Conservation (phyloP, 1,284 basidiomycete species). For the Blastosporella zonata region DNA sequence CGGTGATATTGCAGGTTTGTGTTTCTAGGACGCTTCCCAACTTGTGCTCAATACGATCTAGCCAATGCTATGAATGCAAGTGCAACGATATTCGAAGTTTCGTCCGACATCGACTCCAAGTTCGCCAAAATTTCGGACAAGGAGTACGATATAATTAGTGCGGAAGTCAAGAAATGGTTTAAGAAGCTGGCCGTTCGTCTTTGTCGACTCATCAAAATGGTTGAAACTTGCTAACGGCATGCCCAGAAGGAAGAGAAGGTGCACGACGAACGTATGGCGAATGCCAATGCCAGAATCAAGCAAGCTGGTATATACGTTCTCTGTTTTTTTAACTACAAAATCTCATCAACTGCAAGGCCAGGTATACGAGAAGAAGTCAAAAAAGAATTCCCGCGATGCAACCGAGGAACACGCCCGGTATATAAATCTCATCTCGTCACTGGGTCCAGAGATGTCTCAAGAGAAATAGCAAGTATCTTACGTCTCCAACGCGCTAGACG, state of each 20-base stretch:
- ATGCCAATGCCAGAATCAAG: slow-evolving; percentile 70
- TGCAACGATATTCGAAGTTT: slow-evolving; percentile 62
- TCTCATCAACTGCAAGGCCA: slow-evolving; percentile 43
- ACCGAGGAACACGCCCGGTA: slow-evolving; percentile 74
- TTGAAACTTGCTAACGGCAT: not conserved
- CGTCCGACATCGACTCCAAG: slow-evolving; percentile 68
- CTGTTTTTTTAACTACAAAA: not conserved
- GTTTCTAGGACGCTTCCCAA: not conserved
- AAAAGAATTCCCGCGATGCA: slow-evolving; percentile 66
- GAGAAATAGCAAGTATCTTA: slow-evolving; percentile 63
- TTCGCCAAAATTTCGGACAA: slow-evolving; percentile 72
- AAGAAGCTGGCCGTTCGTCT: slow-evolving; percentile 68
- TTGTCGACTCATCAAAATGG: not conserved
- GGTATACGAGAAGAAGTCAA: slow-evolving; percentile 73
- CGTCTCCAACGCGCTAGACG: slow-evolving; percentile 4
- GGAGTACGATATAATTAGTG: slow-evolving; percentile 62
- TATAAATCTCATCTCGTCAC: slow-evolving; percentile 64
- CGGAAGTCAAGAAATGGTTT: slow-evolving; percentile 79
- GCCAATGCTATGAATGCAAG: slow-evolving; percentile 64
- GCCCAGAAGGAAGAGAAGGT: slow-evolving; percentile 73
- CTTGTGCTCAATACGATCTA: slow-evolving; percentile 25
- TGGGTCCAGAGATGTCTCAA: slow-evolving; percentile 75
- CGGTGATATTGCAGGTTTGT: slow-evolving; percentile 58
- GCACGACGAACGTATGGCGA: slow-evolving; percentile 69
- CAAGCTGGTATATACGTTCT: slow-evolving; percentile 53